Evolutionary conservation across 192 early-diverging fungal species (phyloP).

Genomic region (Podila minutissima): DNA sequence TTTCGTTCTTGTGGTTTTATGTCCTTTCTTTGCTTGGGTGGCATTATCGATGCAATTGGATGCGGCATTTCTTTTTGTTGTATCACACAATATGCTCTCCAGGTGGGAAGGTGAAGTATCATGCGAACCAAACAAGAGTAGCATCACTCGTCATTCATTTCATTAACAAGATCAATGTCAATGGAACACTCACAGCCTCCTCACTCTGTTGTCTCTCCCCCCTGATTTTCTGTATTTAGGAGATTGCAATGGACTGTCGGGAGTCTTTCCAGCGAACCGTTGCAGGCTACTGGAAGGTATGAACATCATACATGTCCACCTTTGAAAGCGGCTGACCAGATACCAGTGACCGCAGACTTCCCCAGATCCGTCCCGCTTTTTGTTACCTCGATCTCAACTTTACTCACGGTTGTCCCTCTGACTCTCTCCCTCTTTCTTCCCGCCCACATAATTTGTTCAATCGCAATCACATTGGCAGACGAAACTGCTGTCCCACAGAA

Average conservation of each 20-base stretch:
- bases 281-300: slow-evolving; percentile 36
- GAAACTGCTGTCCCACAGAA: background rate
- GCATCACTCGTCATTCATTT: background rate
- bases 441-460: no score
- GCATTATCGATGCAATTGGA: background rate
- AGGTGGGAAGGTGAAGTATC: slow-evolving; percentile 46
- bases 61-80: background rate
- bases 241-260: slow-evolving; percentile 38
- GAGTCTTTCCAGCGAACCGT: slow-evolving; percentile 45
- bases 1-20: no score
- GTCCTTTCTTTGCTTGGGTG: background rate
- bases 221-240: slow-evolving; percentile 8
- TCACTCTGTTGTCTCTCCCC: background rate
- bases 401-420: no score
- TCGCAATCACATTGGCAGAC: no score
- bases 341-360: no score
- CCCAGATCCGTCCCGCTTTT: no score
- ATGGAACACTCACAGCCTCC: background rate
- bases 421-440: no score
- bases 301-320: background rate
- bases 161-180: no score
- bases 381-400: no score
- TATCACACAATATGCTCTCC: background rate
- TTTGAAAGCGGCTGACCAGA: no score
- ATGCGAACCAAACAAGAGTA: no score